Evolutionary conservation across 2,329 filamentous ascomycete species (phyloP), one percentile per base, ranked within the genome.

Genomic region (Apiospora saccharicola): DNA sequence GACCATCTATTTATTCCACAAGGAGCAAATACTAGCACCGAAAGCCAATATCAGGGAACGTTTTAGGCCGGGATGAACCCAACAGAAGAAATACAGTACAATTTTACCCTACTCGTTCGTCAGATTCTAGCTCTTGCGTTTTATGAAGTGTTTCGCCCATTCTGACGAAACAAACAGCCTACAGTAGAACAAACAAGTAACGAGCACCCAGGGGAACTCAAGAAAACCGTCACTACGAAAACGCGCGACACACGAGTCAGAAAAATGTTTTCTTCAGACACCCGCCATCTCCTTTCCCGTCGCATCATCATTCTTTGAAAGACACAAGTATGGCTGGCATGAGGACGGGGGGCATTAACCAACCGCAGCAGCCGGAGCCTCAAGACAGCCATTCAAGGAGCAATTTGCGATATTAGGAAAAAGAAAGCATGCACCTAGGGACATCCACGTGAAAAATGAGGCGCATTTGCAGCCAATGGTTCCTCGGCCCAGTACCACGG

Each of bases 391-490:
- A 19, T 34, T 10, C n/a, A 49, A 4, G 34, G 34, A 13, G n/a
- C 19, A 41, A 41, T 64, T 12, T 12, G 26, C 30, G 14, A 34
- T 37, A n/a, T 41, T 37, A 12, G 12, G 22, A 10, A 64, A 34
- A 64, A 49, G 46, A 10, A 64, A 64, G 57, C 57, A 64, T 4
- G 34, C 22, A n/a, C 34, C 34, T 41, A 12, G 22, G 26, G 7
- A 12, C 19, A 61, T 37, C 16, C 53, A 61, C 53, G 53, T 61
- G 53, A 30, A 37, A 22, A 61, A 49, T 49, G 53, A 61, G 53
- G 30, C 53, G 19, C 3, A 37, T 19, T 13, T 51, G 49, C 8
- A 24, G 13, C 57, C 57, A 64, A 64, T 64, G 22, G 41, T 41
- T 41, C 34, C 22, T n/a, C 34, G 57, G 30, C 19, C 57, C 57